phyloP scores from a whole-genome alignment of 106 monocot species.

The Allium fistulosum region DNA sequence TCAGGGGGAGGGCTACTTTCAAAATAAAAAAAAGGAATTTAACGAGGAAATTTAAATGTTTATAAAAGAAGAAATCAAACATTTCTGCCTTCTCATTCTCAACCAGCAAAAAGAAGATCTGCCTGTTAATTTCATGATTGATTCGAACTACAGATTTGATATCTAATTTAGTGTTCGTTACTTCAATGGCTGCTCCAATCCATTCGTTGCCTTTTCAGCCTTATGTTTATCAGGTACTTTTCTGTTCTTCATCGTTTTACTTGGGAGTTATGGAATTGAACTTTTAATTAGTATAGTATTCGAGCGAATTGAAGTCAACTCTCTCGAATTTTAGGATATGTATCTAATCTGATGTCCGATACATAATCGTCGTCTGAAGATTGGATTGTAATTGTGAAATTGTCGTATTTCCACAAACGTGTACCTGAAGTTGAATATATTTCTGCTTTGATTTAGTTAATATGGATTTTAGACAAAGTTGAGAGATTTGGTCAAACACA shows the following conservation, averaged over 20 bases:
- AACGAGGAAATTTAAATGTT: too few relatives aligned
- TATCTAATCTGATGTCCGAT: background rate
- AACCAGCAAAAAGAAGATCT: too few relatives aligned
- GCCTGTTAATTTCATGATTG: too few relatives aligned
- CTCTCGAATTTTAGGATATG: background rate
- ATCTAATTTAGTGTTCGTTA: background rate
- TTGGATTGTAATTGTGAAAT: background rate
- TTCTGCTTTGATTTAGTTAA: too few relatives aligned
- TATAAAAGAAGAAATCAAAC: too few relatives aligned
- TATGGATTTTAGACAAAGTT: too few relatives aligned
- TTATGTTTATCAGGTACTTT: conserved; percentile 84
- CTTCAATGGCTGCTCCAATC: conserved; percentile 75
- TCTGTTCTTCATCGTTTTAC: background rate
- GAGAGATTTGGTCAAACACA: too few relatives aligned
- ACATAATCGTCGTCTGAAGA: background rate
- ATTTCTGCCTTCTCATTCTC: too few relatives aligned
- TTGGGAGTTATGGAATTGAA: too few relatives aligned
- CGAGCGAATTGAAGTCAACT: background rate
- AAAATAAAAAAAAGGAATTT: too few relatives aligned
- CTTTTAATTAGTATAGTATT: background rate
- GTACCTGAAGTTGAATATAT: background rate
- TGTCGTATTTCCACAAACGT: too few relatives aligned
- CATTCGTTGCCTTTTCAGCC: conserved; percentile 94
- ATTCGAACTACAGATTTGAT: background rate
- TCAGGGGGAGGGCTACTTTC: too few relatives aligned